Percentiles rank a stretch among this genome's conserved stretches.
Evolutionary conservation across 2,329 filamentous ascomycete genomes (phyloP).

Genomic region (Diaporthe nobilis): DNA sequence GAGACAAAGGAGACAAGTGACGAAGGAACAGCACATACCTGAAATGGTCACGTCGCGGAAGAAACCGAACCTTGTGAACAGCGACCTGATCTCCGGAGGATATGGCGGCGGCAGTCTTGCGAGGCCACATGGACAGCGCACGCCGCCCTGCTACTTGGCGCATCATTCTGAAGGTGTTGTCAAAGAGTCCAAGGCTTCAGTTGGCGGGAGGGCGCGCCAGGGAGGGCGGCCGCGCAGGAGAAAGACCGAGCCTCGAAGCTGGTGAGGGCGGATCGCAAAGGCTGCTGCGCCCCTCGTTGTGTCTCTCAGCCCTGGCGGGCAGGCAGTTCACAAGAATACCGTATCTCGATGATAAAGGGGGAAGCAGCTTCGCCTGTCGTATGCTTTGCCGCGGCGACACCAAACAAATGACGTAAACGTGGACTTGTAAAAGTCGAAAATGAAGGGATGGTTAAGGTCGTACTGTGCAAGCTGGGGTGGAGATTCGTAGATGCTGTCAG

Average conservation of each 20-base stretch:
- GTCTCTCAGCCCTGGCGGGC: not conserved
- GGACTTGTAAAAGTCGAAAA: not conserved
- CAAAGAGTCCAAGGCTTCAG: not conserved
- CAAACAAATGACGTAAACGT: slow-evolving; percentile 11
- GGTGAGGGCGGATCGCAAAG: slow-evolving; percentile 19
- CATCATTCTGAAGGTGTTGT: slow-evolving; percentile 11
- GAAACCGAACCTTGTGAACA: slow-evolving; percentile 32
- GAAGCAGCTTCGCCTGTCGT: not conserved
- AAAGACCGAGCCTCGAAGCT: not conserved
- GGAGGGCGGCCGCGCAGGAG: slow-evolving; percentile 12
- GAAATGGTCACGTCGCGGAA: not conserved
- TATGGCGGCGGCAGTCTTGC: slow-evolving; percentile 20
- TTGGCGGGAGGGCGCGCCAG: slow-evolving; percentile 2
- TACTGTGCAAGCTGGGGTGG: not conserved
- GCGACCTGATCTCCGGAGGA: slow-evolving; percentile 34
- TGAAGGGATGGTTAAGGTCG: not conserved
- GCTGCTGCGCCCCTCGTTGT: not conserved
- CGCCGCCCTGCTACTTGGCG: slow-evolving; percentile 37
- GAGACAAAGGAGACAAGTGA: not conserved
- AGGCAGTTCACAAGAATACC: not conserved
- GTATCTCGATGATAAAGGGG: not conserved
- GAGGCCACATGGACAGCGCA: slow-evolving; percentile 34
- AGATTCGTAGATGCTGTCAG: slow-evolving; percentile 24
- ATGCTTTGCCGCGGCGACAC: not conserved
- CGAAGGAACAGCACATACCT: slow-evolving; percentile 4